These are phyloP conservation scores for Zymoseptoria tritici DNA, from an alignment of 2,329 filamentous ascomycete genomes.

Conservation along the genomic window DNA sequence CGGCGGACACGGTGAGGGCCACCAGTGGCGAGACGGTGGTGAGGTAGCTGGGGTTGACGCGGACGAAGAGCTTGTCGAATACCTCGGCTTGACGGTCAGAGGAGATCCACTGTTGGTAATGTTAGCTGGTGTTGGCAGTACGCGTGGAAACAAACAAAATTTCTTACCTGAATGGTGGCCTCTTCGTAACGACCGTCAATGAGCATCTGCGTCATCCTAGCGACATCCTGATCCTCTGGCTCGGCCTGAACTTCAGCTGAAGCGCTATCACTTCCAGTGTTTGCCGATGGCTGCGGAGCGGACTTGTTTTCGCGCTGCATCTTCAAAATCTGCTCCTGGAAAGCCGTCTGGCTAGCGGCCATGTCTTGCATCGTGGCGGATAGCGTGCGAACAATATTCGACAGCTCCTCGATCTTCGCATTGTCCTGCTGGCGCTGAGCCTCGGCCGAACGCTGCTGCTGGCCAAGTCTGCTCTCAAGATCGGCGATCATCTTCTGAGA, in stretches of 20 bases:
- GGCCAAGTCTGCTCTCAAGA: constrained; percentile 54
- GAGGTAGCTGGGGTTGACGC: constrained; percentile 50
- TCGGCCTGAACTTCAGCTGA: constrained; percentile 34
- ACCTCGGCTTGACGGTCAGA: constrained; percentile 51
- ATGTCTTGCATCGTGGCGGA: constrained; percentile 63
- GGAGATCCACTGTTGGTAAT: constrained; percentile 48
- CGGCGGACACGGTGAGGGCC: constrained; percentile 53
- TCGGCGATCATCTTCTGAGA: constrained; percentile 62
- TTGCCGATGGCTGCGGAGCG: constrained; percentile 35
- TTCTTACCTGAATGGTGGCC: constrained; percentile 37
- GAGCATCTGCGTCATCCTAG: constrained; percentile 56
- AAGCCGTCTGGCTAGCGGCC: constrained; percentile 59
- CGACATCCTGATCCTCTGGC: constrained; percentile 50
- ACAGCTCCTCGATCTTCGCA: constrained; percentile 66
- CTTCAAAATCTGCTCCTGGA: constrained; percentile 51
- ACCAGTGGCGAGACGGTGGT: constrained; percentile 50
- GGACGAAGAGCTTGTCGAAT: constrained; percentile 56
- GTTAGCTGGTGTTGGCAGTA: constrained; percentile 27
- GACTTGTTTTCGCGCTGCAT: constrained; percentile 33
- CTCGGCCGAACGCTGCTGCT: constrained; percentile 47
- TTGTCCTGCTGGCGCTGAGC: constrained; percentile 46
- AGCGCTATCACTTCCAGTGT: constrained; percentile 5
- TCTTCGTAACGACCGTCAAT: constrained; percentile 45
- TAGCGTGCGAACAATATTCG: constrained; percentile 57
- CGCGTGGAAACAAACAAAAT: not conserved